phyloP scores from a whole-genome alignment of 202 grass and related monocot genomes.

The Setaria viridis region DNA sequence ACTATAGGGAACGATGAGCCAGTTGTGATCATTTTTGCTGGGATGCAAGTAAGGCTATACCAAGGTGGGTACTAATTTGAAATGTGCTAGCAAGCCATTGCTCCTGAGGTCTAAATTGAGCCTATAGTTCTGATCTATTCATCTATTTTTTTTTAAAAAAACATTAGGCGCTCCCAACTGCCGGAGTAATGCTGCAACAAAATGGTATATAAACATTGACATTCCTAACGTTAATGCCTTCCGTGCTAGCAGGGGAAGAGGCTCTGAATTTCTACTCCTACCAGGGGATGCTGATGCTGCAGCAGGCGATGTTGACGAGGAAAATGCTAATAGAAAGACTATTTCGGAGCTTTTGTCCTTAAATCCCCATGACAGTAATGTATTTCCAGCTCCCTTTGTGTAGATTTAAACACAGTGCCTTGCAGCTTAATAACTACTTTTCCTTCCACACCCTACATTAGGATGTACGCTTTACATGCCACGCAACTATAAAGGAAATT shows the following conservation, averaged over 20 bases:
- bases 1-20: background rate
- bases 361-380: background rate
- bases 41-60: background rate
- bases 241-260: background rate
- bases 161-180: background rate
- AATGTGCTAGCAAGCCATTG: background rate
- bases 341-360: background rate
- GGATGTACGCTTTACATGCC: background rate
- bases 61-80: background rate
- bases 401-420: background rate
- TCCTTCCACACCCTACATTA: background rate
- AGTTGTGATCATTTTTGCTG: constrained; percentile 14
- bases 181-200: background rate
- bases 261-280: background rate
- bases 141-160: background rate
- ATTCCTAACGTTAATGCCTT: background rate
- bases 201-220: background rate
- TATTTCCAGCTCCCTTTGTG: background rate
- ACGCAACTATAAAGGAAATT: background rate
- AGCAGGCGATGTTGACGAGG: background rate
- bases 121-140: background rate
- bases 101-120: background rate
- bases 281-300: background rate
- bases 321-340: background rate
- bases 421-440: background rate